Evolutionary conservation across 2,329 filamentous ascomycete genomes (phyloP).

Genomic region (Sarocladium strictum): DNA sequence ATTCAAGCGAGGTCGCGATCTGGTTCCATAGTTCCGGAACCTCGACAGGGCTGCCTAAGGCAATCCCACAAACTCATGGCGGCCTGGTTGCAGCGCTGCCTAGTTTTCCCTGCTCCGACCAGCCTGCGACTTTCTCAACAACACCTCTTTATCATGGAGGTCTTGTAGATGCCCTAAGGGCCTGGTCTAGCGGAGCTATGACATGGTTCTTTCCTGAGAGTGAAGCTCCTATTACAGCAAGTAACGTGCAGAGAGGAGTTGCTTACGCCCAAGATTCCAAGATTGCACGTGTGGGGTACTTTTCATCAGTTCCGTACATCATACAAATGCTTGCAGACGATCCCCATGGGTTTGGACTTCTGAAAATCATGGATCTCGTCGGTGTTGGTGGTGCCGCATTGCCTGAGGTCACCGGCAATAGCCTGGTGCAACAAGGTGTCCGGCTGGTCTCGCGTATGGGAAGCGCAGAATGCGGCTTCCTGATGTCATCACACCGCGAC

Average conservation of each 20-base stretch:
- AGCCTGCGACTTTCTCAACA: conserved; percentile 53
- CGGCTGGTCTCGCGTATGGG: conserved; percentile 58
- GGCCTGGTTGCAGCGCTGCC: conserved; percentile 51
- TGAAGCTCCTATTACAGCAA: conserved; percentile 47
- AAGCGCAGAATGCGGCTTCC: conserved; percentile 60
- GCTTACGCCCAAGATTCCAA: conserved; percentile 24
- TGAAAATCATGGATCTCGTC: conserved; percentile 52
- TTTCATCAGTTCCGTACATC: conserved; percentile 56
- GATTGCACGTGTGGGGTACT: conserved; percentile 40
- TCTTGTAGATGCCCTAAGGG: conserved; percentile 54
- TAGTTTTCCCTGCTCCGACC: conserved; percentile 27
- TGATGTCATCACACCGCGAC: conserved; percentile 55
- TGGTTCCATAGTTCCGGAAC: conserved; percentile 61
- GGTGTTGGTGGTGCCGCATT: conserved; percentile 59
- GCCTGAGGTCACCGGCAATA: conserved; percentile 44
- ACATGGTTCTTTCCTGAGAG: conserved; percentile 59
- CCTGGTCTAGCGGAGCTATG: conserved; percentile 53
- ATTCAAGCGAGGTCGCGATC: conserved; percentile 44
- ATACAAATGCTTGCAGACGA: conserved; percentile 46
- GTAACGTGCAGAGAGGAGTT: conserved; percentile 45
- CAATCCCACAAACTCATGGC: conserved; percentile 47
- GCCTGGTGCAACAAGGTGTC: conserved; percentile 42
- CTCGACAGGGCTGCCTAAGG: conserved; percentile 56
- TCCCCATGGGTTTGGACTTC: conserved; percentile 29
- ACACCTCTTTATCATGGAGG: conserved; percentile 63